Percentiles rank a stretch among this genome's conserved stretches.
These are phyloP conservation scores for Nepenthes mirabilis DNA, from an alignment of 148 eudicot genomes.

Conservation along the genomic window DNA sequence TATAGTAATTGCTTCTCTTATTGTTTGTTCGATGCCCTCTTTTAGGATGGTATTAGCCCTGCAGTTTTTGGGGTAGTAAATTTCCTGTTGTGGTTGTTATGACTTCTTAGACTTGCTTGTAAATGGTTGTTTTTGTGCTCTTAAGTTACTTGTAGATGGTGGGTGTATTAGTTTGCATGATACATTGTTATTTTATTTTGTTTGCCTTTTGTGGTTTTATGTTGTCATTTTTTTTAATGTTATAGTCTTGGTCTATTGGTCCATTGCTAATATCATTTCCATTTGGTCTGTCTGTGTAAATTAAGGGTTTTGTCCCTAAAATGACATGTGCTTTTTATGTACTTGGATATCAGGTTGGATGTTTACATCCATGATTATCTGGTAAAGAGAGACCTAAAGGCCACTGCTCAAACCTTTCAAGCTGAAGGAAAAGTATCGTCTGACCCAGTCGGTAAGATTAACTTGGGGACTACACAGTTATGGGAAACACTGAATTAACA, in stretches of 20 bases:
- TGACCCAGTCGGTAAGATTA: constrained; percentile 66
- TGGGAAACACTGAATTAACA: not conserved
- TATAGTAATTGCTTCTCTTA: too few species aligned
- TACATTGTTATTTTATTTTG: not conserved
- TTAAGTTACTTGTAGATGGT: not conserved
- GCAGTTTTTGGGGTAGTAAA: too few species aligned
- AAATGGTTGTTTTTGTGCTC: not conserved
- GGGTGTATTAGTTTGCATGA: not conserved
- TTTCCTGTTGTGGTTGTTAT: too few species aligned
- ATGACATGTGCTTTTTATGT: not conserved
- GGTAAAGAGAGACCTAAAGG: constrained; percentile 72
- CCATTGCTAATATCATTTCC: too few species aligned
- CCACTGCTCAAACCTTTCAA: constrained; percentile 75
- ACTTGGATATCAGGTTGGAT: constrained; percentile 45
- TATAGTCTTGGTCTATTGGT: too few species aligned
- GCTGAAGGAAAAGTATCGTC: constrained; percentile 78
- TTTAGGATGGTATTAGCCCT: too few species aligned
- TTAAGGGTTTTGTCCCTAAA: not conserved
- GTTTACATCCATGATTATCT: constrained; percentile 73
- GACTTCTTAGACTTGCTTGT: too few species aligned
- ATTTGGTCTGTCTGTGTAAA: not conserved
- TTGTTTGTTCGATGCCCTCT: too few species aligned
- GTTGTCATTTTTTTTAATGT: not conserved
- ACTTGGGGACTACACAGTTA: not conserved
- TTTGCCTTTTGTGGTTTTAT: not conserved